Conservation (phyloP, 2,329 filamentous ascomycete genomes). For the Fulvia fulva region DNA sequence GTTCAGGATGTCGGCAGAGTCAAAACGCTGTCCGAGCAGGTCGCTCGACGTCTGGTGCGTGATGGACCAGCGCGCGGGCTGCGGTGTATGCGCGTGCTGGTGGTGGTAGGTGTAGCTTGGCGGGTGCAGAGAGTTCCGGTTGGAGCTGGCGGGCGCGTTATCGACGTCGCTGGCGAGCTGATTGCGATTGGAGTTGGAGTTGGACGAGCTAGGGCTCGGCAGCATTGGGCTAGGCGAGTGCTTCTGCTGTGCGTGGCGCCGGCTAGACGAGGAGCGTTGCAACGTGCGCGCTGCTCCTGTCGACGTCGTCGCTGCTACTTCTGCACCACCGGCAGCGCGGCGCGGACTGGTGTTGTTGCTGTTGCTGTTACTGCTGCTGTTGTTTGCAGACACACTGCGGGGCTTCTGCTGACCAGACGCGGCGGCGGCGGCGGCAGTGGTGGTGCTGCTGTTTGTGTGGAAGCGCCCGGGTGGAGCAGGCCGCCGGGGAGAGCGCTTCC, state of each 20-base stretch:
- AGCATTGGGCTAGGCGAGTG: constrained; percentile 1
- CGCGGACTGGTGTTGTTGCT: constrained; percentile 1
- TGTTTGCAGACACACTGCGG: neutral
- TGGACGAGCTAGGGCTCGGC: constrained; percentile 1
- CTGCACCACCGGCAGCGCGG: neutral
- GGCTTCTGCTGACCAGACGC: neutral
- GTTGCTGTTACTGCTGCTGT: neutral
- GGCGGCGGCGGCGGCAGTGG: neutral
- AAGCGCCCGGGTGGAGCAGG: neutral
- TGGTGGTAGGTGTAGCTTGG: constrained; percentile 3
- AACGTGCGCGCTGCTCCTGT: neutral
- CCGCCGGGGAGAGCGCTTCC: neutral
- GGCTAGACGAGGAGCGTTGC: neutral
- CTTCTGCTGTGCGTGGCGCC: neutral
- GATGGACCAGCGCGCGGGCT: constrained; percentile 25
- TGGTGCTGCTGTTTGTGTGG: neutral
- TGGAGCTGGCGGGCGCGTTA: constrained; percentile 2
- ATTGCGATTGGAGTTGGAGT: constrained; percentile 1
- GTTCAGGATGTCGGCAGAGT: constrained; percentile 36
- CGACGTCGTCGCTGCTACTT: neutral
- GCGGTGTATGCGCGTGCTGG: constrained; percentile 5
- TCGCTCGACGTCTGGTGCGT: constrained; percentile 33
- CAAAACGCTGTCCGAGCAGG: constrained; percentile 40
- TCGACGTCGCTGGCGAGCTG: neutral
- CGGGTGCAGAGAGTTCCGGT: neutral